Evolutionary conservation across 345 rosid species (phyloP).

Genomic region (Acer yangbiense): DNA sequence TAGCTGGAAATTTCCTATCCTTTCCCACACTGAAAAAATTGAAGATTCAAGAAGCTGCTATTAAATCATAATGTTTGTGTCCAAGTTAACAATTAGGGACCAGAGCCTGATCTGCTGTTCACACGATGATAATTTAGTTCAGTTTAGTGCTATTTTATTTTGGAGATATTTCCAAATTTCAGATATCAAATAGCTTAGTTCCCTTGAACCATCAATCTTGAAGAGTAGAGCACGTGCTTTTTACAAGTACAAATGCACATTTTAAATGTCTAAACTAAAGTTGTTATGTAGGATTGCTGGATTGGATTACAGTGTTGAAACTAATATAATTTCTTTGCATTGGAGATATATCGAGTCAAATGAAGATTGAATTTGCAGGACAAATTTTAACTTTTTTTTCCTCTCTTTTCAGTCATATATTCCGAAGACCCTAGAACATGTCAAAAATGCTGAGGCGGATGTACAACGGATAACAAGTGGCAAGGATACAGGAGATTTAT

Average conservation of each 20-base stretch:
- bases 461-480: conserved; percentile 73
- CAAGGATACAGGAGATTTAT: conserved; percentile 70
- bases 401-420: conserved; percentile 60
- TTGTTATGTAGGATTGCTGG: neutral
- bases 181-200: neutral
- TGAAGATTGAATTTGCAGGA: neutral
- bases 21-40: neutral
- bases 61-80: neutral
- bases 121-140: neutral
- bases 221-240: neutral
- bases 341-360: neutral
- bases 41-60: neutral
- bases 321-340: neutral
- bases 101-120: neutral
- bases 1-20: neutral
- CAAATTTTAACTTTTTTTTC: conserved; percentile 7
- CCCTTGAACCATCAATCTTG: neutral
- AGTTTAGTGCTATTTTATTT: neutral
- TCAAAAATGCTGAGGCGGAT: conserved; percentile 76
- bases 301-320: neutral
- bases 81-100: neutral
- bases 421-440: conserved; percentile 80
- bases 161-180: neutral
- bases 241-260: neutral
- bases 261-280: neutral